A percentile compares a stretch with the other conserved stretches of the same genome.
Evolutionary conservation across 2,329 filamentous ascomycete species (phyloP).

Genomic region (Fulvia fulva): DNA sequence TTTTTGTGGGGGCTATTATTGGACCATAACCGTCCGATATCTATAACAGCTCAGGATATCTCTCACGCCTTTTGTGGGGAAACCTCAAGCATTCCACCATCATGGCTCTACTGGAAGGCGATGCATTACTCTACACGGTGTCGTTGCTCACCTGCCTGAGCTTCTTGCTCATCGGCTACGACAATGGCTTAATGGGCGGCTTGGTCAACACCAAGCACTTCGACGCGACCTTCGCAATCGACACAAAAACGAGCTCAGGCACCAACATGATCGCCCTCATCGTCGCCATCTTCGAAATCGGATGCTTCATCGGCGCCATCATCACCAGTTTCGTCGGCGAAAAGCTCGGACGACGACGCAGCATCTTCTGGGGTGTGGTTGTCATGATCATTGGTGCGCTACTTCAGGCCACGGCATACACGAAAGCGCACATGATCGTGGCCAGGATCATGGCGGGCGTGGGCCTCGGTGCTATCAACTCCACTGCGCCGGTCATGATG

Average conservation of each 20-base stretch:
- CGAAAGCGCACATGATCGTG: conserved; percentile 40
- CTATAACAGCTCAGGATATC: not conserved
- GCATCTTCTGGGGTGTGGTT: conserved; percentile 41
- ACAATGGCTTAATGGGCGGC: conserved; percentile 25
- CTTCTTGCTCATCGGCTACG: conserved; percentile 48
- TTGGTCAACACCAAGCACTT: conserved; percentile 41
- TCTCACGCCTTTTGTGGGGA: not conserved
- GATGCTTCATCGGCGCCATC: conserved; percentile 43
- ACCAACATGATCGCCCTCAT: conserved; percentile 43
- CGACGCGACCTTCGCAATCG: conserved; percentile 39
- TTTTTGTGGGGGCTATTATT: not conserved
- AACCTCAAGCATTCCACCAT: conserved; percentile 4
- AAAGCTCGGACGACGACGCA: conserved; percentile 42
- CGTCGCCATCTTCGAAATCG: conserved; percentile 43
- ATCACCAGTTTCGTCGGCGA: conserved; percentile 42
- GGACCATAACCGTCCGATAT: not conserved
- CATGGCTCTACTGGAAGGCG: conserved; percentile 33
- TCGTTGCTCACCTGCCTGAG: conserved; percentile 45
- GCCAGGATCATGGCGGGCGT: conserved; percentile 44
- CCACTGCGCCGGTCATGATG: conserved; percentile 44
- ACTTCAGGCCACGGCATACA: conserved; percentile 42
- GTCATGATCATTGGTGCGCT: conserved; percentile 44
- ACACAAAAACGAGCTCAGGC: conserved; percentile 34
- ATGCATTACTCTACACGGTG: conserved; percentile 41
- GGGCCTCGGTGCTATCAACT: conserved; percentile 45